These are phyloP conservation scores for Symbiotaphrina buchneri DNA, from an alignment of 495 filamentous ascomycete genomes.

Conservation along the genomic window DNA sequence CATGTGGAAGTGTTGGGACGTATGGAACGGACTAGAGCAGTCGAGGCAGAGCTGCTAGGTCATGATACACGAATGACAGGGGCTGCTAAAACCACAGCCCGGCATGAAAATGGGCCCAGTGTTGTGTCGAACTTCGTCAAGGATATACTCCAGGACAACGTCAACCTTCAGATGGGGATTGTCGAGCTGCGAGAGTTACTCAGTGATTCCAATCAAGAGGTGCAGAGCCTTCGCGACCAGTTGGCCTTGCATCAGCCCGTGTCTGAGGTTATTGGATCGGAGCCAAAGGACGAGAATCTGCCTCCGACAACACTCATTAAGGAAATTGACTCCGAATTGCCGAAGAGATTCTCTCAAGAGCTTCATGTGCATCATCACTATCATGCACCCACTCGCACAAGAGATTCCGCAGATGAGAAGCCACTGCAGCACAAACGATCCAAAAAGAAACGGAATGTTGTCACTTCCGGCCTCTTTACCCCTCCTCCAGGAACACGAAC, in stretches of 20 bases:
- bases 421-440: conserved; percentile 24
- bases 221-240: conserved; percentile 67
- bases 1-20: conserved; percentile 62
- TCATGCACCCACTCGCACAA: conserved; percentile 33
- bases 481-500: conserved; percentile 20
- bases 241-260: conserved; percentile 55
- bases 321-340: conserved; percentile 37
- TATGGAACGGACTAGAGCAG: conserved; percentile 51
- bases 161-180: conserved; percentile 73
- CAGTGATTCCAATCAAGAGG: conserved; percentile 80
- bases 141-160: conserved; percentile 88
- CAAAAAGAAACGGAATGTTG: conserved; percentile 45
- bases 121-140: conserved; percentile 87
- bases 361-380: conserved; percentile 89
- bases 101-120: conserved; percentile 26
- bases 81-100: conserved; percentile 39
- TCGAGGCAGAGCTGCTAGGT: conserved; percentile 54
- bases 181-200: conserved; percentile 82
- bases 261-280: too few species aligned
- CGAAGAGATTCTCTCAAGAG: conserved; percentile 34
- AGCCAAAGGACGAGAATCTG: conserved; percentile 12
- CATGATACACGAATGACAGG: conserved; percentile 60
- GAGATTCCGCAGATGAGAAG: conserved; percentile 24
- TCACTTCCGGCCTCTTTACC: conserved; percentile 34
- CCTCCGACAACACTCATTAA: conserved; percentile 33